Evolutionary conservation across 148 eudicot species (phyloP).

Genomic region (Spergularia marina): DNA sequence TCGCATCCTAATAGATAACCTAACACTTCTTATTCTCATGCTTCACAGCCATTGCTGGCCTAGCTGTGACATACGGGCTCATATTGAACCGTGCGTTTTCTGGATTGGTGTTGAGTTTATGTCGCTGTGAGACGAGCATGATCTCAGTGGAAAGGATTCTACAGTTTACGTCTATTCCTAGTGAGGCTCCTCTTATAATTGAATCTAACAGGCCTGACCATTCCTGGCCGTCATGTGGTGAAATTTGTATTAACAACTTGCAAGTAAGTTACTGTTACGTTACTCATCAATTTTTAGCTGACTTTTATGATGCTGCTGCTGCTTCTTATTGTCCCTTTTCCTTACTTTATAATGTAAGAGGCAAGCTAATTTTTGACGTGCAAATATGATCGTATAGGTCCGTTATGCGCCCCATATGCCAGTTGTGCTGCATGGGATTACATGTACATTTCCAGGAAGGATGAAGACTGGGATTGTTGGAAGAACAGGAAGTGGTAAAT

Average conservation of each 20-base stretch:
- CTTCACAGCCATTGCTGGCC: conserved; percentile 4
- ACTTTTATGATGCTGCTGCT: not conserved
- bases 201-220: not conserved
- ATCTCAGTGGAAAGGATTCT: conserved; percentile 10
- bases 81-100: not conserved
- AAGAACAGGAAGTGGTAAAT: conserved; percentile 8
- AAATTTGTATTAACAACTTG: conserved; percentile 10
- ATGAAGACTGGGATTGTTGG: conserved; percentile 5
- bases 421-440: not conserved
- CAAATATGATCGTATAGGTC: not conserved
- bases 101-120: conserved; percentile 7
- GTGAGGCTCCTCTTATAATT: conserved; percentile 9
- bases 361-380: not conserved
- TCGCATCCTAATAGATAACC: too few species aligned
- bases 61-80: conserved; percentile 12
- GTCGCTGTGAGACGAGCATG: not conserved
- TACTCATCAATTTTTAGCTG: not conserved
- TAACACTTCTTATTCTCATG: not conserved
- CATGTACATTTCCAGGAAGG: conserved; percentile 5
- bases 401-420: conserved; percentile 13
- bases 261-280: not conserved
- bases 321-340: too few species aligned
- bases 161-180: conserved; percentile 8
- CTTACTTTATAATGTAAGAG: too few species aligned
- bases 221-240: conserved; percentile 13